Base-by-base conservation (phyloP, 163 green algal genomes). In the Volvox carteri region DNA sequence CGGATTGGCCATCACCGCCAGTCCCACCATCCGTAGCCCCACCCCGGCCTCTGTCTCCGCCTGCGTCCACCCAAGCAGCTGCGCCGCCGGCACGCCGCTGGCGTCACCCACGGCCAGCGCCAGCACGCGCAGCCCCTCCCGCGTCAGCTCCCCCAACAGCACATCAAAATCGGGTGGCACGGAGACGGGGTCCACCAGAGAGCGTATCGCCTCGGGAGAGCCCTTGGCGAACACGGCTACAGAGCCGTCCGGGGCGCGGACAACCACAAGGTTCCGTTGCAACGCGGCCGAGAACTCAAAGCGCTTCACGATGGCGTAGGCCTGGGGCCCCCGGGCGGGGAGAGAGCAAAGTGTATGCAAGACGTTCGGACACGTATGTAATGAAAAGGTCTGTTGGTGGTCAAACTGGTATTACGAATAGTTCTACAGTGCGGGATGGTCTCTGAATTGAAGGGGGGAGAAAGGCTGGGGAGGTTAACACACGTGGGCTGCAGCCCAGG, bases 231-330 rank as follows among this genome's bases (percentile, higher is more conserved):
- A 92, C 37, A 96, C 76, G 7, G 65, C 74, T 30, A 73, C 42
- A 74, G 56, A 84, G 65, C 35, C 60, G 83, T 87, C 74, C 3
- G 93, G 93, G 74, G 87, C 70, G 39, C 86, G 78, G 72, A 97
- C 90, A 50, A 97, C 92, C 48, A 97, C 95, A 52, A 94, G 86
- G 81, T 96, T 97, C 60, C 94, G 92, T 90, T 94, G 90, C 83
- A 94, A 90, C 52, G 94, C 92, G 11, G 92, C 92, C 37, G 75
- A 92, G 90, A 97, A 97, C 87, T 97, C 95, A 86, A 97, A 96
- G 3, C 95, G 89, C 50, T 92, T 93, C 50, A 96, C 74, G 35
- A 96, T 90, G 60, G 87, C 78, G 48, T 90, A 94, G 16, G 70
- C 72, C 76, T 91, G 67, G 2, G 37, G 41, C n/a, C n/a, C n/a